Base-by-base conservation (phyloP, 164 flowering plant species). In the Kalanchoe fedtschenkoi region DNA sequence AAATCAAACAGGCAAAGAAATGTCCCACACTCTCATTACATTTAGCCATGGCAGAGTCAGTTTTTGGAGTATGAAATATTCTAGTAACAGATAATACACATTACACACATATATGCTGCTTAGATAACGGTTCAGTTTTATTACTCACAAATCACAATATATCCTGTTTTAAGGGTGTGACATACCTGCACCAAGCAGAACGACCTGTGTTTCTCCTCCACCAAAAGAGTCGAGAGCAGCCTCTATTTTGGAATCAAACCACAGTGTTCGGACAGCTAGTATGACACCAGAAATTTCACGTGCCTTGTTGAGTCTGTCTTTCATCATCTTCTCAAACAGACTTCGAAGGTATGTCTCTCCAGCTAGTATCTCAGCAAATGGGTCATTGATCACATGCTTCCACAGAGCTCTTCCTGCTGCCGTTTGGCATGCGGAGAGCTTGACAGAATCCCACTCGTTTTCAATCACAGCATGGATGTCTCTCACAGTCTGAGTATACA, bases 381-480 rank as follows among this genome's bases (percentile, higher is more conserved):
- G 87, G 62, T 90, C 97, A 41, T 80, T 77, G 62, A 83, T 78
- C 57, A 85, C 80, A 70, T 88, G 96, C 73, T 83, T 86, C 97
- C 97, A 91, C 64, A 91, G 66, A 8, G 97, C 96, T 67, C 97
- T 75, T 30, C 93, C 96, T 0, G 96, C 97, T 34, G 97, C 97
- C 0, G 87, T 88, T 75, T 88, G 97, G 74, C 96, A 88, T 0
- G 96, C 96, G 1, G 89, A 81, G 28, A 70, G 77, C 67, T 75
- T 75, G 10, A 82, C 79, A 13, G 71, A 59, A 62, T 87, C 88
- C 96, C 97, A 86, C 56, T 88, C 82, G 2, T 70, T 74, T 33
- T 82, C 83, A 39, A 86, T 81, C n/a, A 70, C 69, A 14, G 77
- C 78, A 73, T 91, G 91, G 17, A 83, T 71, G 37, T 69, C 73